Base-by-base conservation (phyloP, 371 early-diverging fungal genomes). In the Apophysomyces sp. region DNA sequence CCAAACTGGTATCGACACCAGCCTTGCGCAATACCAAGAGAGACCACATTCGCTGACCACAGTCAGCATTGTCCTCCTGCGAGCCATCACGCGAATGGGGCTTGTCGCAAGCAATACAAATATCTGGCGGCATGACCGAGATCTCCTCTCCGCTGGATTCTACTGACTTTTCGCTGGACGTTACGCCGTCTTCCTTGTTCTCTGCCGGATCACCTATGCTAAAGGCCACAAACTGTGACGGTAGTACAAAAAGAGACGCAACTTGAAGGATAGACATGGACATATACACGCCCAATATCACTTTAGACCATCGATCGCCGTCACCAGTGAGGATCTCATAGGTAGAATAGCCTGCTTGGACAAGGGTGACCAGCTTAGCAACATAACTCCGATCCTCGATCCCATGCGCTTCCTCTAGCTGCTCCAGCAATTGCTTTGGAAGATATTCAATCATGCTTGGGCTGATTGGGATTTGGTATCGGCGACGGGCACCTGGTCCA, bases 231-330 rank as follows among this genome's bases (percentile, higher is more conserved):
- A 55, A 18, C 28, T 55, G 55, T 18, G 55, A 34, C 3, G 55
- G 55, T 2, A 55, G 15, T 15, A 55, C 55, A 32, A 34, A 55
- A 4, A 31, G 34, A 34, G 55, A 55, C 7, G 32, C n/a, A 4
- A 31, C 21, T 55, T 55, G 55, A 27, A 55, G n/a, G 7, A 31
- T 36, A 3, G 55, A 55, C 55, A 55, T 55, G 55, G 32, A 21
- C 55, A 55, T 55, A 32, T 31, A 55, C 3, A 55, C 36, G 0
- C 31, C 26, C 6, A 55, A 16, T 0, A 55, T 28, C 0, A 55
- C 6, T 29, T 55, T 55, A 11, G 55, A 55, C 55, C 55, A 55
- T 3, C 36, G 31, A 11, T 55, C 18, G 2, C 55, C 55, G 5
- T 24, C 26, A 4, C 32, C 55, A 18, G n/a, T 7, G 4, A 55